Conservation (phyloP, 306 rosid species). For the Calophaca sinica region DNA sequence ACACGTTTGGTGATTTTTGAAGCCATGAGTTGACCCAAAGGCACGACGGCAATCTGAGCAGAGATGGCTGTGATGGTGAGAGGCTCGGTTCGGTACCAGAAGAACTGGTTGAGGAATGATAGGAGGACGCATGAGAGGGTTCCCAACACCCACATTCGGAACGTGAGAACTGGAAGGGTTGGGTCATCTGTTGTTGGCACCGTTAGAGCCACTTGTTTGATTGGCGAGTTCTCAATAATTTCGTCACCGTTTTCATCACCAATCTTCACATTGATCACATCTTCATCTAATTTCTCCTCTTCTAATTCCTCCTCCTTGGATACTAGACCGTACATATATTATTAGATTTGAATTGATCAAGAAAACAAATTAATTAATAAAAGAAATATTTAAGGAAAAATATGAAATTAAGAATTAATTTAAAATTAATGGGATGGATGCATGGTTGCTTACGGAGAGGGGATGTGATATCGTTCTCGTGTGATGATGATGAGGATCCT, state of each 20-base stretch:
- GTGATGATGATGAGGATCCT: conserved; percentile 37
- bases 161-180: conserved; percentile 74
- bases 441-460: conserved; percentile 47
- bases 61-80: conserved; percentile 85
- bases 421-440: neutral
- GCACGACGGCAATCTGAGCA: conserved; percentile 93
- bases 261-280: no score
- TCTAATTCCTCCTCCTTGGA: conserved; percentile 16
- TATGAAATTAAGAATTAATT: neutral
- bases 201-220: conserved; percentile 85
- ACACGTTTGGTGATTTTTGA: conserved; percentile 56
- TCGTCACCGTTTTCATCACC: conserved; percentile 4
- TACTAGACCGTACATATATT: conserved; percentile 7
- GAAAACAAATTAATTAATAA: neutral
- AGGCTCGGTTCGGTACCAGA: conserved; percentile 91
- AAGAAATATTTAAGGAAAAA: neutral
- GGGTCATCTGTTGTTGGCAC: conserved; percentile 79
- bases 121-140: conserved; percentile 69
- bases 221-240: conserved; percentile 75
- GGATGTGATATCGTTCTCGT: conserved; percentile 43
- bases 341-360: neutral
- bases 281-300: neutral
- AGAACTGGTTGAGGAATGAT: conserved; percentile 91
- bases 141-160: conserved; percentile 92
- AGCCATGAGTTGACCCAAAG: conserved; percentile 90